A percentile compares a stretch with the other conserved stretches of the same genome.
Conservation (phyloP, 805 yeast genomes). For the Candida qinlingensis region DNA sequence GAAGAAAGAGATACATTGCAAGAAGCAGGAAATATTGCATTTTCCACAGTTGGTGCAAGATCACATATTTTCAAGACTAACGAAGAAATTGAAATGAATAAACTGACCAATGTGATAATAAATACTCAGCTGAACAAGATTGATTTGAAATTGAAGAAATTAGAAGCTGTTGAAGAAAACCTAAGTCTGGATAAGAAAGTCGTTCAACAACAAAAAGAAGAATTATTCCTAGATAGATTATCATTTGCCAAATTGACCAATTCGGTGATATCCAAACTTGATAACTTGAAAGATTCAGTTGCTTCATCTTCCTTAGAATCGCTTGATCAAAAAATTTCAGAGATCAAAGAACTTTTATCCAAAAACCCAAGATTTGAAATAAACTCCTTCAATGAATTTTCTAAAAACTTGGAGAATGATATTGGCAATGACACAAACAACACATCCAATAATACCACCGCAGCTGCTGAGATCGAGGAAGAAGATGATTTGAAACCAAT, state of each 20-base stretch:
- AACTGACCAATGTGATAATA: constrained; percentile 49
- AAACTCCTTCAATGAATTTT: constrained; percentile 16
- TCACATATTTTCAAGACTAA: constrained; percentile 73
- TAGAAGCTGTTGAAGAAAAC: constrained; percentile 58
- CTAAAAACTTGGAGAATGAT: constrained; percentile 9
- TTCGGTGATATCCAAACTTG: constrained; percentile 42
- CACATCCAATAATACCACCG: constrained; percentile 8
- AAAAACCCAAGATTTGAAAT: constrained; percentile 28
- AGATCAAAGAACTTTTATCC: constrained; percentile 23
- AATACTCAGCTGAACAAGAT: constrained; percentile 60
- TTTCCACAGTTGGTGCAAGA: constrained; percentile 74
- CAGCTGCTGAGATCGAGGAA: constrained; percentile 15
- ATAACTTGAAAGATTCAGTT: constrained; percentile 27
- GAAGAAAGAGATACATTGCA: constrained; percentile 27
- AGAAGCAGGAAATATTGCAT: constrained; percentile 63
- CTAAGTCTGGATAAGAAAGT: constrained; percentile 59
- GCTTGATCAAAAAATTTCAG: constrained; percentile 17
- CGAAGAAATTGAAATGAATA: constrained; percentile 75
- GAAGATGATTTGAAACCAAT: constrained; percentile 46
- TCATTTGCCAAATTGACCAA: constrained; percentile 59
- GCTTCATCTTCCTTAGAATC: background rate
- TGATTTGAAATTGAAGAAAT: constrained; percentile 54
- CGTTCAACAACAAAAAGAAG: constrained; percentile 59
- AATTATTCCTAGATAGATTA: constrained; percentile 57
- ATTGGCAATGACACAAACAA: constrained; percentile 15